Conservation (phyloP, 2,329 filamentous ascomycete species). For the Pseudopyricularia cyperi region DNA sequence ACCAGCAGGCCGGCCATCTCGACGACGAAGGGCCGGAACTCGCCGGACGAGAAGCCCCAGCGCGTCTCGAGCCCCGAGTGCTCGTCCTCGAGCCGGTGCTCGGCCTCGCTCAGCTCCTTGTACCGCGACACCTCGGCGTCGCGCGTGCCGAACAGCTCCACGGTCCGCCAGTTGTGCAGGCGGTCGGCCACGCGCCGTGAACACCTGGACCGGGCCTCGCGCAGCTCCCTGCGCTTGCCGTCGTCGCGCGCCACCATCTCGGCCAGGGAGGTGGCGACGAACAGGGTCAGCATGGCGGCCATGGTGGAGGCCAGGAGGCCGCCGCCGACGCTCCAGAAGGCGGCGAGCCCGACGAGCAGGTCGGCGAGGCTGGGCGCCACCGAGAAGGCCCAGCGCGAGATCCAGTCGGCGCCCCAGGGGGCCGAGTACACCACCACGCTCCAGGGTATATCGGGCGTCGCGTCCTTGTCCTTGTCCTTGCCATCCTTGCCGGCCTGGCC, state of each 20-base stretch:
- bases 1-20: background rate
- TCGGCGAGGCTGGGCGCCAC: background rate
- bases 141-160: background rate
- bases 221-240: background rate
- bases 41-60: background rate
- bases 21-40: background rate
- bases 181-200: background rate
- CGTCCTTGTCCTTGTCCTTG: background rate
- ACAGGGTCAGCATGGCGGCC: background rate
- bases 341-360: background rate
- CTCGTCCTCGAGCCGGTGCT: background rate
- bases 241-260: background rate
- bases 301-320: background rate
- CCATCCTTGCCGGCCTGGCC: background rate
- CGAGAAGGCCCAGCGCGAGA: background rate
- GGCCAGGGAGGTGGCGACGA: background rate
- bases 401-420: background rate
- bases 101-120: background rate
- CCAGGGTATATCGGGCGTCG: background rate
- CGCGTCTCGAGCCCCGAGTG: background rate
- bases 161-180: background rate
- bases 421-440: background rate
- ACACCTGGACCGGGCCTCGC: background rate
- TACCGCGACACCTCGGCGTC: background rate
- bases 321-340: conserved; percentile 1